A percentile compares a stretch with the other conserved stretches of the same genome.
These are phyloP conservation scores for Solidago caesia DNA, from an alignment of 129 eudicot species.

Conservation along the genomic window DNA sequence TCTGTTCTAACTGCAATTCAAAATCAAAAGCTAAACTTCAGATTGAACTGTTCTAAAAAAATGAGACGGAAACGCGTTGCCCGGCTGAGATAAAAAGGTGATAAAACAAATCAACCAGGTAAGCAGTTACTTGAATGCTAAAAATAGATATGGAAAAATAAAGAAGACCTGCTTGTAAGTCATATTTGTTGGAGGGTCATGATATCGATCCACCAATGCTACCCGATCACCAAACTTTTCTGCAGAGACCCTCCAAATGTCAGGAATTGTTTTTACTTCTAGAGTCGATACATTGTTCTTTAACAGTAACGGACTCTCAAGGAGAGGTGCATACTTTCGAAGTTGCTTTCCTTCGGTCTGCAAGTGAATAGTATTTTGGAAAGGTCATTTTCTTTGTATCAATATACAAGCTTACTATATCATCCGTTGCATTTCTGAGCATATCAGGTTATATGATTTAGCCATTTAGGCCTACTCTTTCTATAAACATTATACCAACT, in stretches of 20 bases:
- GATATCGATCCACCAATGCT: slow-evolving; percentile 86
- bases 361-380: slow-evolving; percentile 15
- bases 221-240: slow-evolving; percentile 78
- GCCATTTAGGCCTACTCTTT: slow-evolving; percentile 4
- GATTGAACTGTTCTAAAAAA: background rate
- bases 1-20: slow-evolving; percentile 74
- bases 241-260: slow-evolving; percentile 89
- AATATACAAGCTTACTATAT: background rate
- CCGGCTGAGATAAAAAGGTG: too few relatives aligned
- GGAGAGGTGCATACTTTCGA: slow-evolving; percentile 75
- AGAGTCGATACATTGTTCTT: slow-evolving; percentile 32
- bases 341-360: slow-evolving; percentile 57
- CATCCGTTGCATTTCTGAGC: background rate
- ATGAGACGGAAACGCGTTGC: too few relatives aligned
- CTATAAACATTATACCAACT: background rate
- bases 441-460: background rate
- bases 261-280: slow-evolving; percentile 81
- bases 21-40: slow-evolving; percentile 7
- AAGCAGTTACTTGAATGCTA: background rate
- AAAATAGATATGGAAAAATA: background rate
- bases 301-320: slow-evolving; percentile 52
- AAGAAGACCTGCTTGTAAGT: slow-evolving; percentile 78
- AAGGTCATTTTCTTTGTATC: slow-evolving; percentile 1
- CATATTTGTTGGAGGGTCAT: slow-evolving; percentile 85
- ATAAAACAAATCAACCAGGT: too few relatives aligned